phyloP scores from a whole-genome alignment of 1,139 yeast genomes.

The Martiniozyma asiatica region DNA sequence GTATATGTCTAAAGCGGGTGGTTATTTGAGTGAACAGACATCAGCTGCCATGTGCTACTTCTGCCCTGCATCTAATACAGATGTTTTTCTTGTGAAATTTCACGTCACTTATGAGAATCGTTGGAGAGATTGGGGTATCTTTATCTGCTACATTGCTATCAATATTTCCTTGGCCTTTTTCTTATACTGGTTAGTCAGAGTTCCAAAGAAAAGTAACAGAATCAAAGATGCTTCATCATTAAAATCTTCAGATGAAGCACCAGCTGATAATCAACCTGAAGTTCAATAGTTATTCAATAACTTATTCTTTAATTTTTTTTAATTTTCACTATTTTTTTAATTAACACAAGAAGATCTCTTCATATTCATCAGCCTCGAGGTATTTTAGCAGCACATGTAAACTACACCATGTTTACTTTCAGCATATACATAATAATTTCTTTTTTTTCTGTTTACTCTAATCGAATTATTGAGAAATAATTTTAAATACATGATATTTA shows the following conservation, averaged over 20 bases:
- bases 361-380: no score
- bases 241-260: conserved; percentile 15
- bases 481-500: no score
- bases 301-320: no score
- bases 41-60: conserved; percentile 33
- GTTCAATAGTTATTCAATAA: no score
- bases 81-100: conserved; percentile 23
- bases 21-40: conserved; percentile 30
- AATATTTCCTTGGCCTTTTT: conserved; percentile 27
- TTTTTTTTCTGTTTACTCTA: no score
- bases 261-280: conserved; percentile 8
- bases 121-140: conserved; percentile 53
- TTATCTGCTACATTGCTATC: conserved; percentile 35
- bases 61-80: conserved; percentile 30
- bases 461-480: no score
- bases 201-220: conserved; percentile 18
- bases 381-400: no score
- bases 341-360: no score
- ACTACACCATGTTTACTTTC: no score
- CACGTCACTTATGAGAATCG: conserved; percentile 27
- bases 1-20: conserved; percentile 28
- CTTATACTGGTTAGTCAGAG: conserved; percentile 30
- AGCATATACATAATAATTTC: no score
- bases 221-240: conserved; percentile 18
- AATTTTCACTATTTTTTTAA: no score